Base-by-base conservation (phyloP, 805 yeast genomes). In the Candida insectorum region DNA sequence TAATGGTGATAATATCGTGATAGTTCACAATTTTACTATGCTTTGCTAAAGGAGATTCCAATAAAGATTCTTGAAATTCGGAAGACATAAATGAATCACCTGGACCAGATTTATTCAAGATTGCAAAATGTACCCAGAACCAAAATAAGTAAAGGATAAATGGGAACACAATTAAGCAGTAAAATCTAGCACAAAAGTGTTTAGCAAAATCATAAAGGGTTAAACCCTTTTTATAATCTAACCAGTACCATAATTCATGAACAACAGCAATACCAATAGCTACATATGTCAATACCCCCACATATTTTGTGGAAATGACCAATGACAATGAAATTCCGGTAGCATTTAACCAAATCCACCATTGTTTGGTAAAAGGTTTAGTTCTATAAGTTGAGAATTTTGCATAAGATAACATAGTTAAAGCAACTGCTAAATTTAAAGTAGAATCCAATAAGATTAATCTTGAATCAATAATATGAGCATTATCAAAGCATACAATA, bases 11-110 rank as follows among this genome's bases (percentile, higher is more conserved):
- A 12, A 74, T 58, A 53, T 94, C 97, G 52, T 77, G 73, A 55
- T 72, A 91, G 47, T 87, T 75, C 27, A 93, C 77, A 21, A 73
- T 78, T 48, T 76, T 80, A 2, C 96, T 76, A 19, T 77, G 77
- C 47, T 62, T 73, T 10, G 91, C 85, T 49, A 85, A 56, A 16
- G 85, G 79, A 31, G 89, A 85, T 54, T 93, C 98, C 23, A 78
- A 81, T 33, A 93, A 71, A 21, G 96, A 81, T 52, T 87, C 96
- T 65, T 93, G 97, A 72, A 93, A 93, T 39, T 83, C 89, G 5
- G 93, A 72, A n/a, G 93, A 77, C 98, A 93, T 93, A 57, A 91
- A 88, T 3, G 73, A 71, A 56, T 93, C 97, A 41, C 99, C 99
- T 4, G 97, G 93, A 18, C 99, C 99, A 2, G 97, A 89, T 46